Evolutionary conservation across 768 basidiomycete species (phyloP), one percentile per base, ranked within the genome.

Genomic region (Pulveroboletus frians): DNA sequence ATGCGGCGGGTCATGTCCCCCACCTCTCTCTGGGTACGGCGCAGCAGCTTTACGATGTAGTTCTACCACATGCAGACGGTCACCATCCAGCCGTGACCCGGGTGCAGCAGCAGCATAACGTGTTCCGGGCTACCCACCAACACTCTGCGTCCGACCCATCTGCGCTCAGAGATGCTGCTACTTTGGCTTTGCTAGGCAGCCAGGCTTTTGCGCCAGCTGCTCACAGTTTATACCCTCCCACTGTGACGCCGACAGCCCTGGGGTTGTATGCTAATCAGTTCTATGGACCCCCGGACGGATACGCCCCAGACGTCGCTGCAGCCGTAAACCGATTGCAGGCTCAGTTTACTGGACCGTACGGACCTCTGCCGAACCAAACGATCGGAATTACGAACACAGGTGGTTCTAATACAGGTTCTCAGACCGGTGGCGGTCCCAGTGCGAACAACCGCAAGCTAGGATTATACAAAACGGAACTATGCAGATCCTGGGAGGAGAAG

Each of bases 401-500:
- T 17, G 43, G 58, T 52, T 58, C 52, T 46, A 55, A 47, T 50
- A 1, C 55, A 17, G 59, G 61, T 34, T 60, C 69, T 17, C 64
- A 69, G 34, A 62, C 34, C 26, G 75, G 75, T 39, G 74, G 71
- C 40, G 90, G 90, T 0, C 91, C 91, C 14, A 92, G 88, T 54
- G 87, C 90, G 9, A 93, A 93, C 71, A 94, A 94, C 64, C 78
- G 92, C 59, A 94, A 94, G 72, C 70, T 92, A 21, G 89, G 88
- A 15, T 63, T 94, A 40, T 94, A 94, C 75, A 94, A 94, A 74
- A 93, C 92, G 0, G 87, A 92, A 65, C 56, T 92, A 40, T 92
- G 91, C 68, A 74, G 87, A 54, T 93, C 91, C 64, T 92, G 91
- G 90, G 90, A 92, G 65, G 90, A 92, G 70, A 92, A 92, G 64